Evolutionary conservation across 73 alveolate genomes (phyloP).

Genomic region (Paramecium sexaurelia): DNA sequence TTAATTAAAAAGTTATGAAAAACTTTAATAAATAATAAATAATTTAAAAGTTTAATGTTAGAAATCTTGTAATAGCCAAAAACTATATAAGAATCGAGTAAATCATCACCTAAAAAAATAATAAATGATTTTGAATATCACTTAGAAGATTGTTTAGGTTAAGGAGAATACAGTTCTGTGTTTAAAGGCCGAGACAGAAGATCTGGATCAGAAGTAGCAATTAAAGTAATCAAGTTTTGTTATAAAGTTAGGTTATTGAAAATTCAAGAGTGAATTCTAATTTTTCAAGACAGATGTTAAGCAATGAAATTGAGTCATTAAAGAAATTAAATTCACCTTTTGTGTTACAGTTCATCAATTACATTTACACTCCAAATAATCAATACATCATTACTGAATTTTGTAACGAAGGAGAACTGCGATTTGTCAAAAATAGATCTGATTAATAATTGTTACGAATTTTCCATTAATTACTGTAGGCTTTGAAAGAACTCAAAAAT

Average conservation of each 20-base stretch:
- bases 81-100: background rate
- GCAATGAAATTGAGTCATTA: slow-evolving; percentile 50
- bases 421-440: background rate
- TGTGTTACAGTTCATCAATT: background rate
- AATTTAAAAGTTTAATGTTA: background rate
- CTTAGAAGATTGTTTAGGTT: background rate
- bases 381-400: slow-evolving; percentile 60
- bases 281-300: background rate
- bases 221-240: slow-evolving; percentile 7
- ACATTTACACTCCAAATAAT: background rate
- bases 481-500: slow-evolving; percentile 11
- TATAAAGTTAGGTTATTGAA: slow-evolving; percentile 2
- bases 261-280: slow-evolving; percentile 21
- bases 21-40: background rate
- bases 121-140: background rate
- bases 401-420: slow-evolving; percentile 55
- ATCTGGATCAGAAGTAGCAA: slow-evolving; percentile 47
- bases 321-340: background rate
- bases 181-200: background rate
- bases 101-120: background rate
- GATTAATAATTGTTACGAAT: background rate
- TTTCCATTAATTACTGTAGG: slow-evolving; percentile 44
- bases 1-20: background rate
- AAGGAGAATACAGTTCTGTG: background rate
- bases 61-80: background rate